phyloP scores from a whole-genome alignment of 345 rosid species.

The Pistacia vera region DNA sequence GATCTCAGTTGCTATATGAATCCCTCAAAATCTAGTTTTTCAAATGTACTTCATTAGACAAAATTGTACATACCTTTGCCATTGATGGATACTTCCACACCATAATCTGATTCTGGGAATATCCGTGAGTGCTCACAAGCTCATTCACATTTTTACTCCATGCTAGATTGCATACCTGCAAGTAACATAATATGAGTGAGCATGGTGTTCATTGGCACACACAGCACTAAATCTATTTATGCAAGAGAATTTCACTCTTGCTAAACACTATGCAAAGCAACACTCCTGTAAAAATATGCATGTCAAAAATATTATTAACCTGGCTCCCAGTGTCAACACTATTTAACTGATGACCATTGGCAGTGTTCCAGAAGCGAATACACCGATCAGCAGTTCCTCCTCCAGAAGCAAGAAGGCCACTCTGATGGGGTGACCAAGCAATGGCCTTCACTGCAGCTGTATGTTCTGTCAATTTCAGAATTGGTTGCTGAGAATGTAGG shows the following conservation, averaged over 20 bases:
- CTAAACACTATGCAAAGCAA: too few species aligned
- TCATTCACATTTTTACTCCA: constrained; percentile 99
- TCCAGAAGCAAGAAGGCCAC: constrained; percentile 89
- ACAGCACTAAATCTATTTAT: background rate
- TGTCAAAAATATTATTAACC: constrained; percentile 28
- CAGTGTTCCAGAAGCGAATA: constrained; percentile 93
- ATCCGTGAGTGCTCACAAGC: constrained; percentile 94
- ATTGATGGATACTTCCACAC: constrained; percentile 96
- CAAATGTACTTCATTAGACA: too few species aligned
- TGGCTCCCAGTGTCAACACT: constrained; percentile 96
- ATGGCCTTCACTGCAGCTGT: constrained; percentile 99
- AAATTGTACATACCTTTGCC: constrained; percentile 58
- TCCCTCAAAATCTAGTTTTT: too few species aligned
- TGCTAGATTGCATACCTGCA: constrained; percentile 87
- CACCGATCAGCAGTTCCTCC: constrained; percentile 99
- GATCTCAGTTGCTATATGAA: too few species aligned
- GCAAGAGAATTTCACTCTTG: background rate
- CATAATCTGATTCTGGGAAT: constrained; percentile 97
- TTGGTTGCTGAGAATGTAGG: constrained; percentile 89
- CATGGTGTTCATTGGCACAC: background rate
- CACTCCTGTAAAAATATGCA: too few species aligned
- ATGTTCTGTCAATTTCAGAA: constrained; percentile 76
- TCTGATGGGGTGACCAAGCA: constrained; percentile 99
- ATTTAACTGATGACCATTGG: constrained; percentile 83
- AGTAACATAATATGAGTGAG: background rate